A percentile compares a stretch with the other conserved stretches of the same genome.
phyloP scores from a whole-genome alignment of 352 stramenopile genomes.

The Phytophthora sojae region DNA sequence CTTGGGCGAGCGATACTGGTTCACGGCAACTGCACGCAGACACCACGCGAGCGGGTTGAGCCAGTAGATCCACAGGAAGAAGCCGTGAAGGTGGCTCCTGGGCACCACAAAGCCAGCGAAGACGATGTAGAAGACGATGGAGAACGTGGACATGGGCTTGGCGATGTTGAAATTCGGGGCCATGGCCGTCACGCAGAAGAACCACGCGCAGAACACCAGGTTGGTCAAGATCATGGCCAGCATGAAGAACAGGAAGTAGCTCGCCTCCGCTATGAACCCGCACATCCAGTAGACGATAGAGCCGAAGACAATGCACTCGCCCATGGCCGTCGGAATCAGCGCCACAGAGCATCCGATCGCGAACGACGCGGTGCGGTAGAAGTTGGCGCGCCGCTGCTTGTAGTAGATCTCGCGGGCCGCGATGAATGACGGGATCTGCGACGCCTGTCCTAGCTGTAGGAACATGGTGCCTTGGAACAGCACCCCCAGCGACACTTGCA shows the following conservation, averaged over 20 bases:
- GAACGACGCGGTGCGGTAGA: conserved; percentile 67
- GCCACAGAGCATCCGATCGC: conserved; percentile 38
- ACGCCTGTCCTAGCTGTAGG: conserved; percentile 56
- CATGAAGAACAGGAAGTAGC: conserved; percentile 29
- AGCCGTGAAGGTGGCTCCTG: conserved; percentile 36
- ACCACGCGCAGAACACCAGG: conserved; percentile 21
- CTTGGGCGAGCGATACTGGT: conserved; percentile 39
- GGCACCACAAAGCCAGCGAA: conserved; percentile 55
- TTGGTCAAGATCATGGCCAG: conserved; percentile 26
- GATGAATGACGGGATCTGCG: conserved; percentile 70
- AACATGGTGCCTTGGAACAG: conserved; percentile 77
- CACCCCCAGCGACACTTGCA: conserved; percentile 54
- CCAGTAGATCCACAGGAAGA: conserved; percentile 69
- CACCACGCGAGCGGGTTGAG: conserved; percentile 60
- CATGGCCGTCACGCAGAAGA: conserved; percentile 34
- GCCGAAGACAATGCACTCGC: conserved; percentile 72
- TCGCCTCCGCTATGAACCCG: conserved; percentile 46
- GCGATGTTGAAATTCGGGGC: conserved; percentile 37
- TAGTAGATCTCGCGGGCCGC: conserved; percentile 62
- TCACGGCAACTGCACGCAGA: conserved; percentile 42
- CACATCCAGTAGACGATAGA: conserved; percentile 83
- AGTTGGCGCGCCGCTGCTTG: conserved; percentile 72
- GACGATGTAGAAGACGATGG: conserved; percentile 41
- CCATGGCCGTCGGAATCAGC: conserved; percentile 33
- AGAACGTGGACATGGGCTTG: conserved; percentile 44